Base-by-base conservation (phyloP, 495 filamentous ascomycete species). In the Aspergillus asperescens region DNA sequence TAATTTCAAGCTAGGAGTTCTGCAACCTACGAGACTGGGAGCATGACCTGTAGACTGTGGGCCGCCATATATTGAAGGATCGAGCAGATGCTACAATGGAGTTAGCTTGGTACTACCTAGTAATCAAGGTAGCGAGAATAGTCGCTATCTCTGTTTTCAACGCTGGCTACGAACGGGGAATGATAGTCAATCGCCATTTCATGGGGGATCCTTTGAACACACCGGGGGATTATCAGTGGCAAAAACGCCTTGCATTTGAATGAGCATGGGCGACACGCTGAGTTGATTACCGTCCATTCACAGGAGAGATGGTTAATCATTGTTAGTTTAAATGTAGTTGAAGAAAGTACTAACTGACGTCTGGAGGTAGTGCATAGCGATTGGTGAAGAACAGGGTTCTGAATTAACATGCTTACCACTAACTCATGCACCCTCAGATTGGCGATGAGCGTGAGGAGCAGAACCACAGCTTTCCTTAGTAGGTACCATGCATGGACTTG, bases 61-160 rank as follows among this genome's bases (percentile, higher is more conserved):
- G n/a, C 18, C 39, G 42, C n/a, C 13, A 31, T 27, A 18, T 28
- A 3, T 20, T 49, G 46, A 38, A 49, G 46, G 32, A 49, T 49
- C 7, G 12, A 18, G 32, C 23, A 16, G 46, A 49, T 49, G 34
- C 24, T 18, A 25, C 46, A 39, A 5, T 37, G 29, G 13, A 25
- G 13, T 25, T 13, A 32, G 29, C 42, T 48, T 37, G 31, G 7
- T 48, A 22, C 19, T 24, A 27, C 22, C 29, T 31, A 41, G 38
- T 24, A 15, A 15, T 24, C 24, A 6, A 16, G 32, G 34, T n/a
- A 39, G 22, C 24, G 32, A 24, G 32, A 12, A 38, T 49, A 8
- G 23, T 15, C 32, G 29, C 32, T 23, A 10, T 39, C n/a, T 15
- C 32, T 34, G 22, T 5, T 24, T 25, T 37, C 38, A 12, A 39